Conservation (phyloP, 2,329 filamentous ascomycete genomes). For the Penicillium vulpinum region DNA sequence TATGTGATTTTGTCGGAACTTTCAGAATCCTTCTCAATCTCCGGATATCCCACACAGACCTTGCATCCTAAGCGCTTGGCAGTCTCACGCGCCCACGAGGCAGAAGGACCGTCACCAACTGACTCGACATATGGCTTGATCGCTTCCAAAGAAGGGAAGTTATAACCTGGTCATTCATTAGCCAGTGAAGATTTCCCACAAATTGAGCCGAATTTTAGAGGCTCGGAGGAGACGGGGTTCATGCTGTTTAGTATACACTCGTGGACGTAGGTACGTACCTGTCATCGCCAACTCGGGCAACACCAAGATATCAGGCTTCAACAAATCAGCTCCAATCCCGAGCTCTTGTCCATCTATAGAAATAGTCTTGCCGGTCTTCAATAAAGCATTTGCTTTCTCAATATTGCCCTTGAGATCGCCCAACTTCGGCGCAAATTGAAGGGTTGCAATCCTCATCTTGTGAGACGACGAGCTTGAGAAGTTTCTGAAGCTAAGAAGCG, state of each 20-base stretch:
- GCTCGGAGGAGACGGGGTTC: neutral
- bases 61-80: constrained; percentile 58
- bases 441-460: constrained; percentile 49
- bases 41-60: constrained; percentile 66
- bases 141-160: constrained; percentile 58
- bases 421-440: constrained; percentile 48
- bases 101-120: constrained; percentile 55
- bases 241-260: neutral
- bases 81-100: constrained; percentile 58
- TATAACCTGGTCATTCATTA: constrained; percentile 53
- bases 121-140: constrained; percentile 62
- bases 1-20: constrained; percentile 31
- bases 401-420: constrained; percentile 50
- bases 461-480: constrained; percentile 15
- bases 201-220: neutral
- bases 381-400: constrained; percentile 42
- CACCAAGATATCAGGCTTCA: constrained; percentile 57
- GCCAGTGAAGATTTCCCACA: neutral
- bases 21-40: constrained; percentile 37
- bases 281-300: constrained; percentile 64
- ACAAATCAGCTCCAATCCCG: constrained; percentile 21
- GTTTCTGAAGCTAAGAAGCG: neutral
- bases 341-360: constrained; percentile 11
- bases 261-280: constrained; percentile 41
- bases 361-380: constrained; percentile 37